These are phyloP conservation scores for Apiospora aurea DNA, from an alignment of 2,329 filamentous ascomycete genomes.

Conservation along the genomic window DNA sequence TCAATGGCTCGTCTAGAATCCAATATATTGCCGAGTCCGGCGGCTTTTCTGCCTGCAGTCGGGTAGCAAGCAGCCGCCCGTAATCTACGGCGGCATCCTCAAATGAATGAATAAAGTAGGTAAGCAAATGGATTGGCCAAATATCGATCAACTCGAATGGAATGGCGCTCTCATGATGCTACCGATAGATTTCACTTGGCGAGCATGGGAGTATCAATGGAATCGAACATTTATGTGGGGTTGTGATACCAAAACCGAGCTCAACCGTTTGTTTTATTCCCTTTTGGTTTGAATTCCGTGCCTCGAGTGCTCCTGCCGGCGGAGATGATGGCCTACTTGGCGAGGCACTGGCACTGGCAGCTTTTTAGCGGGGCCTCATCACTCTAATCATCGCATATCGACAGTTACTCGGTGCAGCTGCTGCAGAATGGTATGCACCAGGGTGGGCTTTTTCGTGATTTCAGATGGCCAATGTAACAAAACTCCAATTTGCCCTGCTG, in stretches of 20 bases:
- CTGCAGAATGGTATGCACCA: background rate
- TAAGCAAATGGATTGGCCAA: background rate
- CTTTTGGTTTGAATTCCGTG: background rate
- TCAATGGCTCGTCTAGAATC: background rate
- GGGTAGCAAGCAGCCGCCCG: background rate
- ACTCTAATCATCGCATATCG: constrained; percentile 20
- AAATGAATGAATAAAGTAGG: background rate
- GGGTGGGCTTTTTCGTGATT: constrained; percentile 5
- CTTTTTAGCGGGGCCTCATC: constrained; percentile 4
- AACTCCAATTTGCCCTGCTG: background rate
- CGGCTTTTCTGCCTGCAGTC: background rate
- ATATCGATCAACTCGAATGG: background rate
- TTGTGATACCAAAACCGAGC: background rate
- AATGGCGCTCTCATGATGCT: background rate
- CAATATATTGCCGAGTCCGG: background rate
- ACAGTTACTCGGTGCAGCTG: background rate
- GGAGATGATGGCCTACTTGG: background rate
- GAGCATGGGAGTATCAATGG: background rate
- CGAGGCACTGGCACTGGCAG: background rate
- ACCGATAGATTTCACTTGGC: background rate
- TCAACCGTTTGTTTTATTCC: background rate
- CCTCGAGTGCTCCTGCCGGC: background rate
- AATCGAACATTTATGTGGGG: background rate
- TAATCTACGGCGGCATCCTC: background rate
- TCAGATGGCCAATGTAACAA: background rate